Percentiles rank a stretch among this genome's conserved stretches.
Conservation (phyloP, 306 rosid species). For the Malus asiatica region DNA sequence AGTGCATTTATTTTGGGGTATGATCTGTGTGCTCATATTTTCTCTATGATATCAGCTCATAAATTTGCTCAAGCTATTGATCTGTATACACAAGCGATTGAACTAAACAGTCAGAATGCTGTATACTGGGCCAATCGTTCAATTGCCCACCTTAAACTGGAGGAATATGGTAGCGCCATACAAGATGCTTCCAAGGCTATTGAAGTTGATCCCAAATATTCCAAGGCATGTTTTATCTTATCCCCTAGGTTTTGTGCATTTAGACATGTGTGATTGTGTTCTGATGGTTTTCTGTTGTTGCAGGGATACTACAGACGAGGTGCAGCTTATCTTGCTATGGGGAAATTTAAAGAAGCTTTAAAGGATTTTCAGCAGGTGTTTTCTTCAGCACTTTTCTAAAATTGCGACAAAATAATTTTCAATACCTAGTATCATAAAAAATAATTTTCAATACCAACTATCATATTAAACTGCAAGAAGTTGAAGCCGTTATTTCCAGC, state of each 20-base stretch:
- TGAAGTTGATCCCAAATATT: conserved; percentile 85
- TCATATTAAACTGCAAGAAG: background rate
- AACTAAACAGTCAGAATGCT: conserved; percentile 63
- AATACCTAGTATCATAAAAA: no score
- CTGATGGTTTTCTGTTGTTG: conserved; percentile 27
- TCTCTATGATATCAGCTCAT: conserved; percentile 56
- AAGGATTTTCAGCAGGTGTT: conserved; percentile 93
- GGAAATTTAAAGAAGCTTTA: conserved; percentile 91
- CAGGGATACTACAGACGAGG: conserved; percentile 98
- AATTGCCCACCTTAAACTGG: conserved; percentile 85
- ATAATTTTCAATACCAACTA: background rate
- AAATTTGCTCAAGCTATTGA: conserved; percentile 80
- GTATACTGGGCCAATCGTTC: conserved; percentile 94
- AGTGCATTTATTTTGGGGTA: background rate
- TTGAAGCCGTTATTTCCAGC: background rate
- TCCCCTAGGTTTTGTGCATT: conserved; percentile 10
- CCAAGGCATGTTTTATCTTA: conserved; percentile 56
- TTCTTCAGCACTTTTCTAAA: conserved; percentile 5
- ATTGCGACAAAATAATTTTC: background rate
- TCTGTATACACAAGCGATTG: conserved; percentile 81
- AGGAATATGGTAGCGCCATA: conserved; percentile 95
- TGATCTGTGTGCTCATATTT: conserved; percentile 21
- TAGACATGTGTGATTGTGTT: conserved; percentile 8
- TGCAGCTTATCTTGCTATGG: conserved; percentile 86
- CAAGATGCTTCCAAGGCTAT: conserved; percentile 87